Evolutionary conservation across 306 rosid genomes (phyloP).

Genomic region (Carpinus fangiana): DNA sequence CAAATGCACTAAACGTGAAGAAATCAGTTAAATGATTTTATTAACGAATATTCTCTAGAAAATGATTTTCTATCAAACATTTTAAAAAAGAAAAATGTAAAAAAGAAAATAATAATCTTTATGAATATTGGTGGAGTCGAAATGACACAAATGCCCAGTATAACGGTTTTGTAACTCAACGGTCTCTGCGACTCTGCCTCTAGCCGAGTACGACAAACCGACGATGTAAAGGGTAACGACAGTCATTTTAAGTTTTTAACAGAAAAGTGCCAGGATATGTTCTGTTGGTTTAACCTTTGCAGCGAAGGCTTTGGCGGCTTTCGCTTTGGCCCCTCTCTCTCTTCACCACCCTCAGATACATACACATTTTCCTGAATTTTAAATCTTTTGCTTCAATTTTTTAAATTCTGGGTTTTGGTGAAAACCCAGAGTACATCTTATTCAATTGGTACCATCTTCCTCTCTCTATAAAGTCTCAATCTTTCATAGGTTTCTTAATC

Average conservation of each 20-base stretch:
- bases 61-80: too few relatives aligned
- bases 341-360: neutral
- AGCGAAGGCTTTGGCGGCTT: slow-evolving; percentile 35
- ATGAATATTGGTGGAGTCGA: too few relatives aligned
- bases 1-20: too few relatives aligned
- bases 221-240: slow-evolving; percentile 18
- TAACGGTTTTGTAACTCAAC: neutral
- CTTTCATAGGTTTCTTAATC: neutral
- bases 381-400: neutral
- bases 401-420: slow-evolving; percentile 23
- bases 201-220: neutral
- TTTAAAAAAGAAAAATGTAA: too few relatives aligned
- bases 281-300: slow-evolving; percentile 6
- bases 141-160: slow-evolving; percentile 17
- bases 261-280: neutral
- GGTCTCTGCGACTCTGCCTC: too few relatives aligned
- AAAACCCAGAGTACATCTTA: neutral
- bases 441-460: neutral
- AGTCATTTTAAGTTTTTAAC: slow-evolving; percentile 28
- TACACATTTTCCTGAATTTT: neutral
- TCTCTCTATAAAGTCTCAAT: slow-evolving; percentile 9
- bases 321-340: slow-evolving; percentile 1
- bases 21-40: too few relatives aligned
- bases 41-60: too few relatives aligned
- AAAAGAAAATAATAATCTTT: too few relatives aligned